phyloP scores from a whole-genome alignment of 306 rosid species.

The Dalbergia oliveri region DNA sequence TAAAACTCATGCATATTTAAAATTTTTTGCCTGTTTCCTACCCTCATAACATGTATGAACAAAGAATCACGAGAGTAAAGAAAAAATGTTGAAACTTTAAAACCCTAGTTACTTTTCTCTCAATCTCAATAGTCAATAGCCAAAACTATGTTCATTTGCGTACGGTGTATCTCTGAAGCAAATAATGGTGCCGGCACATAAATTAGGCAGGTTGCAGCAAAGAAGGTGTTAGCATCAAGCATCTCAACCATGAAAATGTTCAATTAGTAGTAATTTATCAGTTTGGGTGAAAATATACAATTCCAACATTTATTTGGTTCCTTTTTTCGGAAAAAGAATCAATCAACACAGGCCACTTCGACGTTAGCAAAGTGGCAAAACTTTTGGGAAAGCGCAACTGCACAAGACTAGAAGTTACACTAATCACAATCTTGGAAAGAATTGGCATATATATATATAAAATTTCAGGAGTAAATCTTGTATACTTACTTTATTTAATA shows the following conservation, averaged over 20 bases:
- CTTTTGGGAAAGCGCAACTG: constrained; percentile 8
- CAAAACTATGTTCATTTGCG: not conserved
- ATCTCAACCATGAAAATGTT: constrained; percentile 39
- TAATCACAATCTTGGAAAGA: too few species aligned
- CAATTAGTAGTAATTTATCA: not conserved
- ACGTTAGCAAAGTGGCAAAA: not conserved
- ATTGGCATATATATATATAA: too few species aligned
- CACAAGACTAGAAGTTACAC: not conserved
- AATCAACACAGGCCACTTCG: not conserved
- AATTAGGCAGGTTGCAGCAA: constrained; percentile 45
- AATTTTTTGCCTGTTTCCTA: too few species aligned
- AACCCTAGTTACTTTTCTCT: not conserved
- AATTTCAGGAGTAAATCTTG: too few species aligned
- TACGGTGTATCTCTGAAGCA: not conserved
- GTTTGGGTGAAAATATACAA: constrained; percentile 3
- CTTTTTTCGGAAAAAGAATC: not conserved
- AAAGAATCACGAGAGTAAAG: not conserved
- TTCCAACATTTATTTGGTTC: constrained; percentile 33
- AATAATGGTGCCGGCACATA: constrained; percentile 24
- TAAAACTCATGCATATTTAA: too few species aligned
- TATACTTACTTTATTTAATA: too few species aligned
- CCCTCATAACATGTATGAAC: too few species aligned
- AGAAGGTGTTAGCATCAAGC: constrained; percentile 43
- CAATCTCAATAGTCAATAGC: not conserved
- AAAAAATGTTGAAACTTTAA: not conserved